A percentile compares a stretch with the other conserved stretches of the same genome.
phyloP scores from a whole-genome alignment of 306 rosid species.

The Acacia acuminata region DNA sequence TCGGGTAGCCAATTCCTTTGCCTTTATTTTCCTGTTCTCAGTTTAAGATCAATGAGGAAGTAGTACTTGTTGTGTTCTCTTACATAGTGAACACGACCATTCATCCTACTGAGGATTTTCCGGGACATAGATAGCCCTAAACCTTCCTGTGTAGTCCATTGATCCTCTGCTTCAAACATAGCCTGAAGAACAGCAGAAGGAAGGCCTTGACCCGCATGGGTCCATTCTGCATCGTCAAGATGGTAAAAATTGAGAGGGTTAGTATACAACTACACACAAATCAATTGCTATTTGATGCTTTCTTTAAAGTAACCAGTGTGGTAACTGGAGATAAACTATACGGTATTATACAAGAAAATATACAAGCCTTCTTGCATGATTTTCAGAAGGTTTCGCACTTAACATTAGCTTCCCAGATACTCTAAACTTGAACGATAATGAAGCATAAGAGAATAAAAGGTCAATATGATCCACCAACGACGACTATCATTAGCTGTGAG shows the following conservation, averaged over 20 bases:
- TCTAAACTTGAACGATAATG: too few relatives aligned
- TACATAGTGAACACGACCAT: slow-evolving; percentile 60
- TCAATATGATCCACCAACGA: too few relatives aligned
- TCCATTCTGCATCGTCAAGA: slow-evolving; percentile 57
- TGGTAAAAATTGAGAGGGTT: slow-evolving; percentile 2
- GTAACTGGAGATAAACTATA: not conserved
- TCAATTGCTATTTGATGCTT: not conserved
- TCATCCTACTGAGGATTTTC: slow-evolving; percentile 72
- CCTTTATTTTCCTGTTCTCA: slow-evolving; percentile 48
- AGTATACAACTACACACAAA: not conserved
- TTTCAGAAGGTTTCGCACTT: not conserved
- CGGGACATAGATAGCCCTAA: slow-evolving; percentile 63
- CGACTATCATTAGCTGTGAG: too few relatives aligned
- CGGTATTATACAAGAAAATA: not conserved
- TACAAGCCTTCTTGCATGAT: not conserved
- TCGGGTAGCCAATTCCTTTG: slow-evolving; percentile 31
- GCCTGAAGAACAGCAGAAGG: slow-evolving; percentile 59
- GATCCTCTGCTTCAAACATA: slow-evolving; percentile 62
- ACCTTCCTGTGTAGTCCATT: slow-evolving; percentile 72
- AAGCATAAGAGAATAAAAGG: too few relatives aligned
- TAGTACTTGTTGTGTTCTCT: slow-evolving; percentile 65
- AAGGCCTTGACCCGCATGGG: slow-evolving; percentile 73
- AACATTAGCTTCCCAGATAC: not conserved
- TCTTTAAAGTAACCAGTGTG: slow-evolving; percentile 8
- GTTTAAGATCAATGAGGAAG: slow-evolving; percentile 67